These are phyloP conservation scores for Colletotrichum sidae DNA, from an alignment of 2,329 filamentous ascomycete genomes.

Conservation along the genomic window DNA sequence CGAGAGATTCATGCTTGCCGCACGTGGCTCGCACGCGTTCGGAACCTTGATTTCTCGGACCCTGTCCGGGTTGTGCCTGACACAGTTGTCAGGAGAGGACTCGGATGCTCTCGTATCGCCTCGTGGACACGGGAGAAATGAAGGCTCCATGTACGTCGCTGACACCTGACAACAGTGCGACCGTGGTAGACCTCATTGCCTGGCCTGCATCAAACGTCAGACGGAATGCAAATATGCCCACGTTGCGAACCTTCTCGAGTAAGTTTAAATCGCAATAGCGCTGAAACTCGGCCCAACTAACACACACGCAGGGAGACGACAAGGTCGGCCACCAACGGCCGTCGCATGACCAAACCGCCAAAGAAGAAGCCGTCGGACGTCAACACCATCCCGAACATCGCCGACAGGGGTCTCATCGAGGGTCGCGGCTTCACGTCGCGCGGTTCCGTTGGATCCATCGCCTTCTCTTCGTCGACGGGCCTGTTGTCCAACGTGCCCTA, in stretches of 20 bases:
- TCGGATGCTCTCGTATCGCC: no score
- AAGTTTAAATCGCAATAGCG: conserved; percentile 47
- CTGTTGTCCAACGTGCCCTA: conserved; percentile 80
- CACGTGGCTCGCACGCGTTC: conserved; percentile 9
- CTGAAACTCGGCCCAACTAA: conserved; percentile 9
- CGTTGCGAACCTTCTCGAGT: conserved; percentile 83
- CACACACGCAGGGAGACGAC: conserved; percentile 63
- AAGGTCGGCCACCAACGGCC: conserved; percentile 63
- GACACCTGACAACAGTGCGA: conserved; percentile 69
- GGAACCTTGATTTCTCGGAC: not conserved
- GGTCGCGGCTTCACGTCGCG: conserved; percentile 58
- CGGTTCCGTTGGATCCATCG: conserved; percentile 54
- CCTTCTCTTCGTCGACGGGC: conserved; percentile 63
- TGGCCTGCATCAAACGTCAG: conserved; percentile 80
- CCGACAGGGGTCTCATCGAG: conserved; percentile 62
- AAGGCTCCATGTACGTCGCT: no score
- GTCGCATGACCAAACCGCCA: conserved; percentile 68
- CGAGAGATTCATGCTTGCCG: not conserved
- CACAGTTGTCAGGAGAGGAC: not conserved
- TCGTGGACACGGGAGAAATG: no score
- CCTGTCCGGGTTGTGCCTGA: not conserved
- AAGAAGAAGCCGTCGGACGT: conserved; percentile 61
- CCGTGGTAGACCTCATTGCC: conserved; percentile 75
- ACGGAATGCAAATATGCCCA: conserved; percentile 81
- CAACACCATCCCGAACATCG: conserved; percentile 64